Base-by-base conservation (phyloP, 129 eudicot genomes). In the Kitagawia praeruptora region DNA sequence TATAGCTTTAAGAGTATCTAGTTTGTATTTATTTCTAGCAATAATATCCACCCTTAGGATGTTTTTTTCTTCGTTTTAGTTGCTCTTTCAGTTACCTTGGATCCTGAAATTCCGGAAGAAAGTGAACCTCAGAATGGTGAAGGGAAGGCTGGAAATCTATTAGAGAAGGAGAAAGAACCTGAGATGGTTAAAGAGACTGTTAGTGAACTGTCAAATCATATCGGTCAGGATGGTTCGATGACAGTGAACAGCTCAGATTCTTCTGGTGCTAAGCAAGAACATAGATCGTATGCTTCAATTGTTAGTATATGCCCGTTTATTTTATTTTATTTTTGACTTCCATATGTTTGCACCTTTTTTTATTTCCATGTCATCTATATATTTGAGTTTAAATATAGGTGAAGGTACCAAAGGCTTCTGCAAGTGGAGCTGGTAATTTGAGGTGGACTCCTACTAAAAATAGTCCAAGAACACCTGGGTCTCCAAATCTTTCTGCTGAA, bases 271-370 rank as follows among this genome's bases (percentile, higher is more conserved):
- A 89, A 74, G 54, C 93, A 88, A 79, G 92, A 91, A 70, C 89
- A 89, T 84, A 89, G 85, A 76, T 93, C 98, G 39, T 93, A 93
- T 83, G 98, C 98, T 31, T 91, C 96, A 66, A 89, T 91, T 70
- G 91, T 87, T 79, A 77, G 93, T 85, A 77, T 51, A 77, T 61
- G 53, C 19, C 75, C 37, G 0, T 58, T 58, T 49, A 46, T 8
- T 66, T 31, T 38, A 12, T 13, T 1, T 16, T 38, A 8, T 15
- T 25, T 10, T 61, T 6, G 16, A 27, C 5, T 5, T 61, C 34
- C 21, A 28, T 66, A 25, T 10, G 5, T 70, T 70, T 38, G 45
- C 18, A 15, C 47, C 18, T 70, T 76, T 10, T 58, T 76, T 8
- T 10, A 5, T 37, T 83, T 53, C 40, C 78, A 76, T 73, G 19